Conservation (phyloP, 768 basidiomycete genomes). For the Dictyophora rubrovolvata region DNA sequence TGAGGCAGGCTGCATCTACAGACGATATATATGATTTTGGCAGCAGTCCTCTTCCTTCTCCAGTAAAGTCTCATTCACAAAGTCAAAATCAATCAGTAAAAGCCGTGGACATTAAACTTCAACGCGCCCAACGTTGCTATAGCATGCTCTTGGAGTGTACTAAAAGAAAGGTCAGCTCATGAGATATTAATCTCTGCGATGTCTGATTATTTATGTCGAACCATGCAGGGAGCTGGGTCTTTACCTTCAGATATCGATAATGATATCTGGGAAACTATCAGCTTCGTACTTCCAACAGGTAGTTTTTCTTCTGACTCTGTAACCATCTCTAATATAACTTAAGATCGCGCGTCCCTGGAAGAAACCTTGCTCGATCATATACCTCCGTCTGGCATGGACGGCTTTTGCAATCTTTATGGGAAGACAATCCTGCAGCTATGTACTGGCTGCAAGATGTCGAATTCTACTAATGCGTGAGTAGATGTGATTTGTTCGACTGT, state of each 20-base stretch:
- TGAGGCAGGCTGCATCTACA: slow-evolving; percentile 2
- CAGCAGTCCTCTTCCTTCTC: slow-evolving; percentile 4
- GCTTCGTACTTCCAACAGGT: slow-evolving; percentile 11
- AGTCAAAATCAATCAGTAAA: background rate
- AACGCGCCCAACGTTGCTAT: slow-evolving; percentile 10
- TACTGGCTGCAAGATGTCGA: slow-evolving; percentile 7
- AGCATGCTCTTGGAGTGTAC: slow-evolving; percentile 3
- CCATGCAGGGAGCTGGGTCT: slow-evolving; percentile 4
- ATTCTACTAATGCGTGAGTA: background rate
- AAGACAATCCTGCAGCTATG: slow-evolving; percentile 10
- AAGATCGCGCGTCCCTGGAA: slow-evolving; percentile 9
- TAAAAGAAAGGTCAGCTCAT: slow-evolving; percentile 1
- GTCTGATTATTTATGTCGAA: background rate
- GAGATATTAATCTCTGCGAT: background rate
- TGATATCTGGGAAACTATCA: slow-evolving; percentile 9
- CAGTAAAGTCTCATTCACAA: background rate
- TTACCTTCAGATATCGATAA: slow-evolving; percentile 7
- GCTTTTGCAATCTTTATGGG: slow-evolving; percentile 12
- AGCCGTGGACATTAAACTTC: background rate
- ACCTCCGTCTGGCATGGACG: slow-evolving; percentile 1
- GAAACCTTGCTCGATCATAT: slow-evolving; percentile 7
- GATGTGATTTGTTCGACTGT: background rate
- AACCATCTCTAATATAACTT: background rate
- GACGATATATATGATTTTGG: slow-evolving; percentile 9
- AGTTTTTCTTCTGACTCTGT: background rate